Conservation (phyloP, 139 green algal species). For the Chlorella sp. region DNA sequence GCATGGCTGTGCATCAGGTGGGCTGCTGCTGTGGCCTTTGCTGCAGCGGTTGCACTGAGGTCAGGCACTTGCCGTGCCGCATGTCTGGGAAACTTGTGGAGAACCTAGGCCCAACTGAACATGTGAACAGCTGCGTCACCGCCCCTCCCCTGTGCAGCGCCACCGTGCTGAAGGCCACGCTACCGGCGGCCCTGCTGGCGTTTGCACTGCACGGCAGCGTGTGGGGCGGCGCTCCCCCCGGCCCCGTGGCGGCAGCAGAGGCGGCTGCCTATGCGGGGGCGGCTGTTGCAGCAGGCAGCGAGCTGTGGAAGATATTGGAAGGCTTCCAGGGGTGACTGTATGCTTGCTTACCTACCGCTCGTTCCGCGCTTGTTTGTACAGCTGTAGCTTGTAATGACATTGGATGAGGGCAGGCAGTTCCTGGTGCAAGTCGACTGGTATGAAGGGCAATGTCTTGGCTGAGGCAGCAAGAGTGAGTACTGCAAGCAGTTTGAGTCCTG, state of each 20-base stretch:
- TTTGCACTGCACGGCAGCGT: neutral
- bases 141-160: neutral
- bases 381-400: no score
- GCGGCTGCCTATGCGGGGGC: neutral
- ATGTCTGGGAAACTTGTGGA: no score
- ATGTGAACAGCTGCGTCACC: no score
- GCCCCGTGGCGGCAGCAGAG: neutral
- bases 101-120: no score
- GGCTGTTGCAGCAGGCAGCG: neutral
- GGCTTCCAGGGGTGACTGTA: slow-evolving; percentile 8
- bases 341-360: no score
- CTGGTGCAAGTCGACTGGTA: no score
- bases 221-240: slow-evolving; percentile 1
- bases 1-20: slow-evolving; percentile 27
- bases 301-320: slow-evolving; percentile 24
- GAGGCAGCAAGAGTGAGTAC: no score
- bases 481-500: no score
- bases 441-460: no score
- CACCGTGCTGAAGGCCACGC: neutral
- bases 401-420: no score
- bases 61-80: no score
- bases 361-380: no score
- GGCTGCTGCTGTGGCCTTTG: neutral
- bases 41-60: neutral
- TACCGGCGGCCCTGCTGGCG: slow-evolving; percentile 4